Base-by-base conservation (phyloP, 2,329 filamentous ascomycete genomes). In the Ascosphaera pollenicola region DNA sequence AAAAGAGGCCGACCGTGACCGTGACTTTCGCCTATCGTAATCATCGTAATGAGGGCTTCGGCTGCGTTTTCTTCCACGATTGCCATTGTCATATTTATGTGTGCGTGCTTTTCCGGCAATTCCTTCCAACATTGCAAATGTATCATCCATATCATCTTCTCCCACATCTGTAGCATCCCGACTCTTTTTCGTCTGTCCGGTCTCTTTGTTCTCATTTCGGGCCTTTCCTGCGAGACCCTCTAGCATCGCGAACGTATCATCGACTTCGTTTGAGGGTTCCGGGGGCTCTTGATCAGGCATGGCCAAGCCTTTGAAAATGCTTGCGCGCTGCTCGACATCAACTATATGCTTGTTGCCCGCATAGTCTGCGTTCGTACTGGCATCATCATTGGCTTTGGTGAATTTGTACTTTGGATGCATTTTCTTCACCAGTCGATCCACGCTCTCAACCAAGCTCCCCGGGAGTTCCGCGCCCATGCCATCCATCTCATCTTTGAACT, bases 341-440 rank as follows among this genome's bases (percentile, higher is more conserved):
- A 60, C 51, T 17, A 49, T 36, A 30, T 54, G 56, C 48, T 64
- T 59, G 46, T 57, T 53, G 31, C 56, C 54, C 30, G 61, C 60
- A 16, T 59, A 56, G 34, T 62, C 60, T 26, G 58, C 56, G 15
- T 57, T 57, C 1, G 52, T 48, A 7, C 48, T 48, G 13, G 55
- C 49, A 31, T 48, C 57, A 48, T 43, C 49, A 40, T 46, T 43
- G 31, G 42, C 40, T 43, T 54, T 52, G 46, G 70, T 65, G 36
- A 64, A 63, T 57, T 84, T 92, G 60, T 87, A 78, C 49, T 81
- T 81, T 1, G 91, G 89, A 50, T 98, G 89, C 70, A 98, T 78
- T 2, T 83, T 83, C 45, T 78, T 64, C 21, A 95, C 77, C 28
- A 95, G 61, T 6, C 87, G 79, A 54, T 95, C 85, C 49, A 98